A percentile compares a stretch with the other conserved stretches of the same genome.
Evolutionary conservation across 305 asterid genomes (phyloP).

Genomic region (Fraxinus latifolia): DNA sequence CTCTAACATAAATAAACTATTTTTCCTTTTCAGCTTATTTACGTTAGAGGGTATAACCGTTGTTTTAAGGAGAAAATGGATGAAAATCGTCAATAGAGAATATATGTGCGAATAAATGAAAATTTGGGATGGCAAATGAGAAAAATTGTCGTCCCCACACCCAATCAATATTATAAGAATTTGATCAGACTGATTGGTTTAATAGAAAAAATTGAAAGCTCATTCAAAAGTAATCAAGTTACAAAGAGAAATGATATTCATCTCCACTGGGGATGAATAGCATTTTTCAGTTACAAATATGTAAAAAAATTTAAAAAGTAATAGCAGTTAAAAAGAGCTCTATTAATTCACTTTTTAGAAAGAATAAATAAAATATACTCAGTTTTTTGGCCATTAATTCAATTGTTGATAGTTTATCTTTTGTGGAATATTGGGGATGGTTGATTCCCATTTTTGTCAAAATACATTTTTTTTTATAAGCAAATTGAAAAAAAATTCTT

Average conservation of each 20-base stretch:
- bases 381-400: background rate
- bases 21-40: too few relatives aligned
- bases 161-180: background rate
- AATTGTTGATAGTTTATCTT: background rate
- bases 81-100: background rate
- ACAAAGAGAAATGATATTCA: background rate
- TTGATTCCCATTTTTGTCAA: background rate
- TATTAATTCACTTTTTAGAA: background rate
- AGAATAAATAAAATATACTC: background rate
- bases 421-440: background rate
- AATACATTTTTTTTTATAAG: too few relatives aligned
- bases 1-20: background rate
- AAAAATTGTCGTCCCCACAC: background rate
- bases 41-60: too few relatives aligned
- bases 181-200: background rate
- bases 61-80: too few relatives aligned
- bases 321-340: background rate
- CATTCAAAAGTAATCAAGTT: background rate
- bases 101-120: too few relatives aligned
- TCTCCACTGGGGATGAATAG: too few relatives aligned
- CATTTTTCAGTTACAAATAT: background rate
- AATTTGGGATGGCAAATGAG: too few relatives aligned
- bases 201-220: background rate
- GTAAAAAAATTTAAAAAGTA: background rate
- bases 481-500: too few relatives aligned